Evolutionary conservation across 2,329 filamentous ascomycete species (phyloP).

Genomic region (Blastomyces parvus): DNA sequence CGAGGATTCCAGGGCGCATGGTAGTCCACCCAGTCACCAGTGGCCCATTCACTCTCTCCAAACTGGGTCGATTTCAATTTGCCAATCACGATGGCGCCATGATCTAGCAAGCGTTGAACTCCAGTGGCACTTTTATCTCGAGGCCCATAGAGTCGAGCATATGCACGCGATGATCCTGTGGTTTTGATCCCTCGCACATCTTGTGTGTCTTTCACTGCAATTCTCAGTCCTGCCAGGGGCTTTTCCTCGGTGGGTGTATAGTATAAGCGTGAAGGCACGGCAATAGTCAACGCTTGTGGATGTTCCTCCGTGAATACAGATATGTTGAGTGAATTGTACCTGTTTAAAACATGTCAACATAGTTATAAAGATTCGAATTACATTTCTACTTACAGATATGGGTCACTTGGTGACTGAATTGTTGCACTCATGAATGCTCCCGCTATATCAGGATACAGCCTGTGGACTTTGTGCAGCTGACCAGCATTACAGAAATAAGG

Average conservation of each 20-base stretch:
- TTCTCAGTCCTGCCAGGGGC: slow-evolving; percentile 51
- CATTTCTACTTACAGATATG: background rate
- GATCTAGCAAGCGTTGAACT: slow-evolving; percentile 48
- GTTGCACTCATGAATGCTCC: slow-evolving; percentile 42
- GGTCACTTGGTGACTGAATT: slow-evolving; percentile 23
- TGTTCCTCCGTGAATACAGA: background rate
- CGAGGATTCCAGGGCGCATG: slow-evolving; percentile 32
- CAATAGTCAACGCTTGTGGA: slow-evolving; percentile 32
- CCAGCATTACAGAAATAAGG: slow-evolving; percentile 45
- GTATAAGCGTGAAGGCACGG: slow-evolving; percentile 53
- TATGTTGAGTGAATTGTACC: background rate
- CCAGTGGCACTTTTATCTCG: slow-evolving; percentile 41
- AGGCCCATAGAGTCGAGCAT: slow-evolving; percentile 44
- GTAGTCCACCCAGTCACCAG: slow-evolving; percentile 19
- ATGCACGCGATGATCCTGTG: slow-evolving; percentile 35
- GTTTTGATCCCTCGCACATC: slow-evolving; percentile 50
- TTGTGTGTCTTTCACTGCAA: slow-evolving; percentile 56
- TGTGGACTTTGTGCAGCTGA: slow-evolving; percentile 41
- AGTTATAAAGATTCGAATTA: background rate
- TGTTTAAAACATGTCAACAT: background rate
- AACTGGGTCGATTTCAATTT: slow-evolving; percentile 30
- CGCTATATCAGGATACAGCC: slow-evolving; percentile 42
- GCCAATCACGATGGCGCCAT: slow-evolving; percentile 44
- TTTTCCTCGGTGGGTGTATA: slow-evolving; percentile 44
- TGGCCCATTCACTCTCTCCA: slow-evolving; percentile 24